Evolutionary conservation across 345 rosid species (phyloP).

Genomic region (Rubroshorea leprosula): DNA sequence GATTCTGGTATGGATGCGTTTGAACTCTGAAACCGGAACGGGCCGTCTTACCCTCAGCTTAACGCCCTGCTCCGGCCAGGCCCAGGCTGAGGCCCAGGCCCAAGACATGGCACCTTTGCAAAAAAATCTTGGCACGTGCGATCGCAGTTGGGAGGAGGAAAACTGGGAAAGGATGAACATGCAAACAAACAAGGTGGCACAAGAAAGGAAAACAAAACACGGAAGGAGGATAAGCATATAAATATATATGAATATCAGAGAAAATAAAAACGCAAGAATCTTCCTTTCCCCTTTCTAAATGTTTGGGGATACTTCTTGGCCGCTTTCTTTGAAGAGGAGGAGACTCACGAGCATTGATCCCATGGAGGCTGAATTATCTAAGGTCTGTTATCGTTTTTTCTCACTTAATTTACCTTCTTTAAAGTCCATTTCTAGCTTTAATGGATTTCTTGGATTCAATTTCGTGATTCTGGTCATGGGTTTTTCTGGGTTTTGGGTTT

Average conservation of each 20-base stretch:
- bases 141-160: too few relatives aligned
- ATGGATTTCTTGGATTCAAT: not conserved
- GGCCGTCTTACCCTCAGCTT: too few relatives aligned
- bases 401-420: not conserved
- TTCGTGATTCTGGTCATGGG: slow-evolving; percentile 12
- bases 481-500: slow-evolving; percentile 15
- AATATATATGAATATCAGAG: too few relatives aligned
- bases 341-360: slow-evolving; percentile 41
- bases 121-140: too few relatives aligned
- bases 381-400: slow-evolving; percentile 29
- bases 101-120: too few relatives aligned
- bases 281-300: slow-evolving; percentile 29
- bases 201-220: not conserved
- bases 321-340: slow-evolving; percentile 59
- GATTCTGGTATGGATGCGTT: too few relatives aligned
- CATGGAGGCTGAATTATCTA: slow-evolving; percentile 75
- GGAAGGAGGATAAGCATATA: too few relatives aligned
- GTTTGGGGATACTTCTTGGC: slow-evolving; percentile 47
- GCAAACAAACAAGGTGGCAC: not conserved
- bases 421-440: not conserved
- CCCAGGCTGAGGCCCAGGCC: too few relatives aligned
- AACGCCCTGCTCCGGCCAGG: too few relatives aligned
- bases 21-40: too few relatives aligned
- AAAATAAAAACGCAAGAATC: not conserved
- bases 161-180: too few relatives aligned